These are phyloP conservation scores for Penicillium paxilli DNA, from an alignment of 495 filamentous ascomycete genomes.

Conservation along the genomic window DNA sequence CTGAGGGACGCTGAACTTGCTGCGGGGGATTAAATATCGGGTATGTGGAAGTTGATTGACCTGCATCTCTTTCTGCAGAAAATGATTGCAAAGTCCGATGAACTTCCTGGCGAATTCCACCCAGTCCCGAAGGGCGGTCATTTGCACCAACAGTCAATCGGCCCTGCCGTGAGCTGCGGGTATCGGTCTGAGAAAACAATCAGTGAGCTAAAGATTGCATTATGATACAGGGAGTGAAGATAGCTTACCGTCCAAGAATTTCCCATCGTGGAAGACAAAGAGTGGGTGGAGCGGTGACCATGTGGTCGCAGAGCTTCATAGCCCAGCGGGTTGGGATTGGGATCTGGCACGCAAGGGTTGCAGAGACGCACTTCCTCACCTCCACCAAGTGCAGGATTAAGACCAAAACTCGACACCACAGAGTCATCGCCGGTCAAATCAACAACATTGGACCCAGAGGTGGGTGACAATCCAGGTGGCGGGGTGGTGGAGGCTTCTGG, in stretches of 20 bases:
- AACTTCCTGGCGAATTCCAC: neutral
- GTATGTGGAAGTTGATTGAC: neutral
- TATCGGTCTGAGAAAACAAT: neutral
- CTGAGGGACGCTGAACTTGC: constrained; percentile 2
- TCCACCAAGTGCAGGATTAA: constrained; percentile 64
- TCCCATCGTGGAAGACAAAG: constrained; percentile 22
- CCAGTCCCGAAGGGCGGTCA: neutral
- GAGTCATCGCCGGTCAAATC: constrained; percentile 45
- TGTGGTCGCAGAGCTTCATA: constrained; percentile 27
- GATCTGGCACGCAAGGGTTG: constrained; percentile 93
- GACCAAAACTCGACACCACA: constrained; percentile 16
- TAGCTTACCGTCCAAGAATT: constrained; percentile 10
- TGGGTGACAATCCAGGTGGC: constrained; percentile 15
- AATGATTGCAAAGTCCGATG: neutral
- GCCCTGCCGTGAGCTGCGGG: constrained; percentile 11
- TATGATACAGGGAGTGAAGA: neutral
- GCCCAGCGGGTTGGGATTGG: constrained; percentile 66
- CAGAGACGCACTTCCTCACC: constrained; percentile 88
- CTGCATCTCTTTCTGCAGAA: neutral
- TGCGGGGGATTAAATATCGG: neutral
- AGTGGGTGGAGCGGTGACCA: constrained; percentile 26
- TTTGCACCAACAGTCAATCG: constrained; percentile 11
- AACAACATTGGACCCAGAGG: constrained; percentile 25
- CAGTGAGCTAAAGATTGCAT: neutral
- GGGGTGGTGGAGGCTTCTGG: constrained; percentile 45